Evolutionary conservation across 192 early-diverging fungal genomes (phyloP), one percentile per base, ranked within the genome.

Genomic region (Entophlyctis luteolus): DNA sequence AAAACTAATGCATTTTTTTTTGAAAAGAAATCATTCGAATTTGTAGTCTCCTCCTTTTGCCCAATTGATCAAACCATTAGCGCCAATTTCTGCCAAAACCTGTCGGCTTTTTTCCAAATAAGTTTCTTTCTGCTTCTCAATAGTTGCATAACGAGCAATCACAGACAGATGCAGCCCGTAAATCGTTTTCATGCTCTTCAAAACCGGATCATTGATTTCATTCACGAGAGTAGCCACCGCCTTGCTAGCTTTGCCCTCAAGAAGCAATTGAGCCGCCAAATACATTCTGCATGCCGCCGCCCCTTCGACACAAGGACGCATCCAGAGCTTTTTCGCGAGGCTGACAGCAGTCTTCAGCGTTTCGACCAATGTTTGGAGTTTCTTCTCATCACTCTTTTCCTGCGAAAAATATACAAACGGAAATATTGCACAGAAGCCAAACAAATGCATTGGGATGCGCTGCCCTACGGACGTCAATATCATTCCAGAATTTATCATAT

Each of bases 401-500:
- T 20, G n/a, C 1, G 49, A 23, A 33, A 38, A 55, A 37, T 66
- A 66, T 32, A 66, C 25, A 35, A 66, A 66, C 12, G 63, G 63
- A 39, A 66, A 66, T 12, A 66, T 66, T 6, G 63, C 18, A 1
- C 50, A 66, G 22, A 38, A 55, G 4, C 50, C 63, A 66, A 66
- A 66, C 50, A 66, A 39, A 10, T 66, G 63, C 63, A 66, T 54
- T 3, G 63, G 37, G 18, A 66, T 38, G 5, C 33, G 0, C 31
- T 66, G 63, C n/a, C 63, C 63, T 18, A 35, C 50, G 18, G 48
- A 38, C 63, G 55, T 66, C 25, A 66, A 48, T 39, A 38, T 28
- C 48, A 66, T 66, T 8, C 63, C 63, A 37, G 63, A 8, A 55
- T 52, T 66, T n/a, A 66, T 55, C 63, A 66, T 66, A 37, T 54